Evolutionary conservation across 1,284 basidiomycete genomes (phyloP).

Genomic region (Bondarzewia mesenterica): DNA sequence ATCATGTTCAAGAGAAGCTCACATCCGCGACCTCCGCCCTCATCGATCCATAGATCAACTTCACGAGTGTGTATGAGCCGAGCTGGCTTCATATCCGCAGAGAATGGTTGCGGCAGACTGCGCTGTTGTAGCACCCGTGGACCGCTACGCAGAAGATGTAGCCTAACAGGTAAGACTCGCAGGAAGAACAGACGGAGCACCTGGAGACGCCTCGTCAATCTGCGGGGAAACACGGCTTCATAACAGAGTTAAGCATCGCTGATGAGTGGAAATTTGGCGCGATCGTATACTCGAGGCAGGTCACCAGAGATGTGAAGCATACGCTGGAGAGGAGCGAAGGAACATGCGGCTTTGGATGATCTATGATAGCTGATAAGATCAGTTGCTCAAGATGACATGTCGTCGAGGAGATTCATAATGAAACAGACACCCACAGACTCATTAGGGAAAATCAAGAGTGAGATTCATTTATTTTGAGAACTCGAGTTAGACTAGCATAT

Average conservation of each 20-base stretch:
- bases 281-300: not conserved
- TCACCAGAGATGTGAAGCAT: not conserved
- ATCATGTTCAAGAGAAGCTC: not conserved
- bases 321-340: not conserved
- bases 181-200: not conserved
- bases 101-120: not conserved
- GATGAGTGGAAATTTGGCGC: slow-evolving; percentile 1
- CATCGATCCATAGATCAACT: slow-evolving; percentile 5
- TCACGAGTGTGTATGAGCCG: not conserved
- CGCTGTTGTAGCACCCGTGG: no score
- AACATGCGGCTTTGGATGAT: slow-evolving; percentile 12
- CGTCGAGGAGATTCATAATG: not conserved
- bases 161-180: not conserved
- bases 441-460: slow-evolving; percentile 2
- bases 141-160: no score
- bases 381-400: not conserved
- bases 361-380: slow-evolving; percentile 14
- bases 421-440: slow-evolving; percentile 2
- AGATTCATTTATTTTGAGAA: not conserved
- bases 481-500: not conserved
- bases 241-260: slow-evolving; percentile 2
- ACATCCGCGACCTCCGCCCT: not conserved
- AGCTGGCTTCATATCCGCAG: not conserved
- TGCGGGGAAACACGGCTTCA: slow-evolving; percentile 9
- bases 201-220: not conserved